Base-by-base conservation (phyloP, 2,329 filamentous ascomycete species). In the Paraconiothyrium sp. region DNA sequence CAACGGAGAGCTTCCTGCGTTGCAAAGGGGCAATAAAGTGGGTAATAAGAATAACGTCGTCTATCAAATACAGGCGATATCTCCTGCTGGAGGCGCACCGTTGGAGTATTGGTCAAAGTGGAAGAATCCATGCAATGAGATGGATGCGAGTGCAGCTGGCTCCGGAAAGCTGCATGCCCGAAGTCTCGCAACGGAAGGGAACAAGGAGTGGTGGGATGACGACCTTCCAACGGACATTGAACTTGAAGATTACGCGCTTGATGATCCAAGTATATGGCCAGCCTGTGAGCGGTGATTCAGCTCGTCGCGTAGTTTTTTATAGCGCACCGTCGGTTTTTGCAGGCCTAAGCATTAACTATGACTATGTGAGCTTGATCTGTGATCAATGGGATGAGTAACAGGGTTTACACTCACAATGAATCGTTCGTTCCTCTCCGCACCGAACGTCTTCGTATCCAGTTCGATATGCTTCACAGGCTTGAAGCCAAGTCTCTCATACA, bases 401-500 rank as follows among this genome's bases (percentile, higher is more conserved):
- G 22, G 5, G 16, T 9, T 7, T 9, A 7, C 7, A 44, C 41
- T 44, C 41, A 44, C 41, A 44, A 44, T 11, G 16, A 44, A 44
- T 22, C 4, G 16, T 9, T 22, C 20, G 20, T 61, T 61, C 9
- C 72, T 69, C 9, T 72, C 64, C 1, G 68, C 72, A 7, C 72
- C 75, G 48, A 65, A 74, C 50, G 66, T 63, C 39, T 54, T 70
- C 68, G 76, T 56, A 62, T 79, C 74, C 51, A 79, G 37, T 20
- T 60, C 59, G n/a, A 76, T 61, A n/a, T 67, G 61, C 57, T 63
- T 71, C 1, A 73, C 66, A 16, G 48, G 32, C 55, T 68, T 62
- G 48, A 78, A 79, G 0, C 74, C 76, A 67, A 66, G 69, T 34
- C 69, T 63, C 54, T 66, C 68, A 67, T 79, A 79, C 61, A 79